phyloP scores from a whole-genome alignment of 306 rosid species.

The Cicer arietinum region DNA sequence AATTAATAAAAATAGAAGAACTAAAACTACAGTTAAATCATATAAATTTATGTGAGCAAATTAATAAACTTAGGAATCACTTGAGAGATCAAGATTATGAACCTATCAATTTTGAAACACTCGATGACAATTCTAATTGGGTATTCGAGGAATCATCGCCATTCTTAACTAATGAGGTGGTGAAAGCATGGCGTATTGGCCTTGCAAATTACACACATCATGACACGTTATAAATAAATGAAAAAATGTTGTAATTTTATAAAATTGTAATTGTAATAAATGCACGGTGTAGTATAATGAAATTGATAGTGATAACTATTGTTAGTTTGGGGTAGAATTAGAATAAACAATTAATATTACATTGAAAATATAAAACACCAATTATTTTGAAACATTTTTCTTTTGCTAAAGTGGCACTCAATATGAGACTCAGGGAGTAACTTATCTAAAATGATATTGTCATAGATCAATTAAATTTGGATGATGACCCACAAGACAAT shows the following conservation, averaged over 20 bases:
- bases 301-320: too few species aligned
- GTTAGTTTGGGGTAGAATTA: too few species aligned
- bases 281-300: too few species aligned
- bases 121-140: neutral
- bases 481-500: constrained; percentile 1
- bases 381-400: too few species aligned
- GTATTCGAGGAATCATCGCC: neutral
- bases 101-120: neutral
- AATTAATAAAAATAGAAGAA: too few species aligned
- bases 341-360: too few species aligned
- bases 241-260: too few species aligned
- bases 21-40: neutral
- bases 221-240: too few species aligned
- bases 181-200: neutral
- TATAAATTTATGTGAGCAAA: neutral
- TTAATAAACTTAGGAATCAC: neutral
- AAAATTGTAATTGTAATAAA: too few species aligned
- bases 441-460: neutral
- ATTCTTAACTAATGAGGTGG: neutral
- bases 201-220: neutral
- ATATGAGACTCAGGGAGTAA: neutral
- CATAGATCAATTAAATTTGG: constrained; percentile 1
- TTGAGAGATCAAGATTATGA: neutral
- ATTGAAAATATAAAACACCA: too few species aligned
- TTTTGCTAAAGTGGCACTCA: too few species aligned